Evolutionary conservation across 2,329 filamentous ascomycete genomes (phyloP).

Genomic region (Aspergillus caelatus): DNA sequence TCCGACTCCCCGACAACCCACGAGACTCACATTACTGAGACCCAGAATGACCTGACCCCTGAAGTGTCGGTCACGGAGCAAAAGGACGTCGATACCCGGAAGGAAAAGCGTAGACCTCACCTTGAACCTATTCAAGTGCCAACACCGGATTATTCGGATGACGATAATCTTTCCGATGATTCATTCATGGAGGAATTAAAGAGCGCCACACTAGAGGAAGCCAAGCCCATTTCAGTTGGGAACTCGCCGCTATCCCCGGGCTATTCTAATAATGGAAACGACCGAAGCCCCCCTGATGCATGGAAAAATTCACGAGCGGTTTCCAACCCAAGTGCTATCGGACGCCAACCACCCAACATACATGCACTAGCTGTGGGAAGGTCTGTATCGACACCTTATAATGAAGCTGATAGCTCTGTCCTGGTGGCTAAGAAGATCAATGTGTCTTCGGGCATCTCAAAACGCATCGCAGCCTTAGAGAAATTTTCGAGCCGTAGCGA

Average conservation of each 20-base stretch:
- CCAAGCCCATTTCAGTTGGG: conserved; percentile 75
- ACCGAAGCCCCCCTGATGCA: conserved; percentile 29
- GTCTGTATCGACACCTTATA: conserved; percentile 43
- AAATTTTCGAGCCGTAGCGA: conserved; percentile 64
- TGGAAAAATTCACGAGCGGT: conserved; percentile 44
- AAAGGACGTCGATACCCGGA: conserved; percentile 26
- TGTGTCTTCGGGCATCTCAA: conserved; percentile 87
- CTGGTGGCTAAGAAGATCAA: conserved; percentile 73
- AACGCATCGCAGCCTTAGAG: conserved; percentile 90
- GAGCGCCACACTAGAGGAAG: conserved; percentile 78
- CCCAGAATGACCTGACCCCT: conserved; percentile 26
- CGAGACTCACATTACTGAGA: conserved; percentile 23
- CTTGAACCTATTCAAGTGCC: conserved; percentile 58
- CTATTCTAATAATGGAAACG: conserved; percentile 48
- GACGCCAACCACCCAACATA: conserved; percentile 29
- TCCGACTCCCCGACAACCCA: conserved; percentile 24
- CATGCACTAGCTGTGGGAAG: conserved; percentile 37
- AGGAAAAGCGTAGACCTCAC: conserved; percentile 37
- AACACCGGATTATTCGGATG: conserved; percentile 43
- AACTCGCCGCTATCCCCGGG: conserved; percentile 80
- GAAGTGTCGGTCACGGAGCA: conserved; percentile 26
- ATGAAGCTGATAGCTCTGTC: conserved; percentile 40
- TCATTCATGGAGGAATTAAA: conserved; percentile 83
- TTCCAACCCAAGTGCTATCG: conserved; percentile 40
- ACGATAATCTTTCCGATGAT: conserved; percentile 62